These are phyloP conservation scores for Tylopilus felleus DNA, from an alignment of 768 basidiomycete species.

Conservation along the genomic window DNA sequence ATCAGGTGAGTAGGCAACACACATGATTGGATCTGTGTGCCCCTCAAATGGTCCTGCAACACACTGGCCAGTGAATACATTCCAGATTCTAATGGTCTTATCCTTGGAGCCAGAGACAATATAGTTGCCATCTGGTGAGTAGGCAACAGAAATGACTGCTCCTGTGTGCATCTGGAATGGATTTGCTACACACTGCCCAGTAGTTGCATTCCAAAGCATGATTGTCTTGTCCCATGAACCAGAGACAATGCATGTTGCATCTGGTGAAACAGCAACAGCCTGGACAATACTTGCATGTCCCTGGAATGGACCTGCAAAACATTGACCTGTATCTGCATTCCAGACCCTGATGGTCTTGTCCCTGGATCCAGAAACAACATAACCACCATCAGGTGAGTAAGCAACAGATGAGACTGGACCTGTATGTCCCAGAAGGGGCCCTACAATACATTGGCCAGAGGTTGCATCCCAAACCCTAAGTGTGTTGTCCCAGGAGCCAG, in stretches of 20 bases:
- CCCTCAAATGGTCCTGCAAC: neutral
- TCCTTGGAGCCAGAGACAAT: neutral
- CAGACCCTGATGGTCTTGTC: neutral
- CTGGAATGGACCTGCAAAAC: neutral
- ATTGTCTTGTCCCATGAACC: neutral
- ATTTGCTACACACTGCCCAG: neutral
- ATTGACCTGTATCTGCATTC: neutral
- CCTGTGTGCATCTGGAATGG: neutral
- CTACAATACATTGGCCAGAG: neutral
- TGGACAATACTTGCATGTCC: neutral
- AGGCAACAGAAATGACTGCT: neutral
- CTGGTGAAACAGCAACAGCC: neutral
- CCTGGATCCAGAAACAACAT: neutral
- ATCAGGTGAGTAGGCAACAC: neutral
- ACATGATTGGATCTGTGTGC: neutral
- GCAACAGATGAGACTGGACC: neutral
- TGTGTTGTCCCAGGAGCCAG: neutral
- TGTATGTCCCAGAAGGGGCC: neutral
- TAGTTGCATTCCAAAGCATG: neutral
- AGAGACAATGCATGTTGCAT: neutral
- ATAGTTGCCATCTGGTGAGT: neutral
- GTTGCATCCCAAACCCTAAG: slow-evolving; percentile 16
- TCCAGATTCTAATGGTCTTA: neutral
- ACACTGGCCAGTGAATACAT: neutral
- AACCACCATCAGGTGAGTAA: neutral